Base-by-base conservation (phyloP, 1,139 yeast species). In the Candida dubliniensis region DNA sequence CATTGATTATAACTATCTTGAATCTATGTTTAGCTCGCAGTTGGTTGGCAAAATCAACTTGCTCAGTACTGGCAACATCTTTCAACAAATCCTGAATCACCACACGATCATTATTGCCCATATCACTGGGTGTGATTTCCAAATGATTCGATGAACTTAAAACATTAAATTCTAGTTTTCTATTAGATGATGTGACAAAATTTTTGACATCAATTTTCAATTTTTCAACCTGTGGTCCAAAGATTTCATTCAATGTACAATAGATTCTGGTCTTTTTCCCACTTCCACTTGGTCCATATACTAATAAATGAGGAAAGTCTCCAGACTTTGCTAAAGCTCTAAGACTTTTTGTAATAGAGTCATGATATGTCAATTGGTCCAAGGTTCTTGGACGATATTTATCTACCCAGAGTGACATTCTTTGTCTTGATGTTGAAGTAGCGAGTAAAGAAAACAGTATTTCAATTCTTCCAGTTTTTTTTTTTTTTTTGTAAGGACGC, bases 281-380 rank as follows among this genome's bases (percentile, higher is more conserved):
- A 13, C 96, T 87, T 5, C 99, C 99, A 39, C 91, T 82, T 1
- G 99, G 98, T 0, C 99, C 99, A 61, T 91, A 91, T 9, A 93
- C 80, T 34, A 93, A 69, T 43, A 93, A 67, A 69, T 93, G 99
- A 3, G 99, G 99, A 60, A 93, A 85, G 61, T 95, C 98, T 1
- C 91, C 93, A 1, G 90, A 77, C 2, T 77, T 66, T 2, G 89
- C 83, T 41, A 87, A 68, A 1, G 95, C 82, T 44, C 71, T 67
- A 36, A 93, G 69, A 48, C 84, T 79, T 37, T 69, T 66, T 0
- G 96, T 82, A 30, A 91, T 78, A 5, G 74, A 75, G 1, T 66
- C 67, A 59, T 90, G 96, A 61, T 78, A 91, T 44, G 83, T 80
- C 44, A 93, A 72, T 33, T 74, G 74, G 10, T 75, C 78, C 44